Base-by-base conservation (phyloP, 495 filamentous ascomycete genomes). In the Hamigera avellanea region DNA sequence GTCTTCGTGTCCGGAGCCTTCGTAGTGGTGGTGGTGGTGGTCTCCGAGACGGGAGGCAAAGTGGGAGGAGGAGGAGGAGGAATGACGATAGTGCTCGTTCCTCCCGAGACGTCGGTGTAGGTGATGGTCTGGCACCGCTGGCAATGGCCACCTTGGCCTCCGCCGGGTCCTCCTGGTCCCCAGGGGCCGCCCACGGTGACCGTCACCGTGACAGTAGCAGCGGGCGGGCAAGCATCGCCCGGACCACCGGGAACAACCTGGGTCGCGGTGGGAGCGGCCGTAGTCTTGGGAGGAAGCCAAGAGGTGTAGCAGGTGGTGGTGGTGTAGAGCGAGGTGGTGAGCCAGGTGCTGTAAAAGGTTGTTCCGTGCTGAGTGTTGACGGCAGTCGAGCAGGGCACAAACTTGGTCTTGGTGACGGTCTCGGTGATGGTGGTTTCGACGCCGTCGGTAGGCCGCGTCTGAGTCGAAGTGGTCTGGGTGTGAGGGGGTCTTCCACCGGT, bases 301-400 rank as follows among this genome's bases (percentile, higher is more conserved):
- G 19, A 9, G 5, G 34, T 21, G 19, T 36, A 36, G 34, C 34
- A 36, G 19, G 19, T 36, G 8, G 34, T 36, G 8, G 34, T 36
- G 13, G 34, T 36, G 19, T 36, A 36, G 3, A 36, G 9, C 7
- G 16, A 26, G 16, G 34, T 36, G 2, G 34, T 23, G 3, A 36
- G 19, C 34, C 34, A 36, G 8, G 34, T 23, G 34, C 17, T 36
- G 19, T 36, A 36, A 6, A 10, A 26, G 6, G 28, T 30, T 4
- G 10, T 30, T 15, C 28, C 28, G 4, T 15, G 5, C 14, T 32
- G 8, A 21, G 36, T 39, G 14, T n/a, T 30, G 6, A 30, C 28
- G n/a, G 25, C 28, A n/a, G 36, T 39, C n/a, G 36, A 27, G 21
- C 25, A 30, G 18, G 25, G 28, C 26, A 30, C 28, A 32, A 19